Evolutionary conservation across 2,329 filamentous ascomycete genomes (phyloP).

Genomic region (Myotisia sp.): DNA sequence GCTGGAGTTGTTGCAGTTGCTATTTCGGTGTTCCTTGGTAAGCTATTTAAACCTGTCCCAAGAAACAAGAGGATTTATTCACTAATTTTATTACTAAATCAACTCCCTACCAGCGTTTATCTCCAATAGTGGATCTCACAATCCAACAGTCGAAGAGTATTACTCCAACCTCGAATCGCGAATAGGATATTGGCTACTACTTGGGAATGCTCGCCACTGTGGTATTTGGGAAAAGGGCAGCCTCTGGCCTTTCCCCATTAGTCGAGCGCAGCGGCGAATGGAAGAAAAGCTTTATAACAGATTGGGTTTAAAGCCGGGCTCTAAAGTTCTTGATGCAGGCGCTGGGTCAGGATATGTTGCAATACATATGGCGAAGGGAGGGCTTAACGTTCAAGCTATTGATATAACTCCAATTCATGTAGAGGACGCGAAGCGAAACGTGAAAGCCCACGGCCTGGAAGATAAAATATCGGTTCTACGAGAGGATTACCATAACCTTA

Average conservation of each 20-base stretch:
- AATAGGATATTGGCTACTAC: constrained; percentile 22
- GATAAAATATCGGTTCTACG: constrained; percentile 26
- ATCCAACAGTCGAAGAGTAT: constrained; percentile 2
- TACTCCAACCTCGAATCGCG: constrained; percentile 18
- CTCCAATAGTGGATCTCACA: not conserved
- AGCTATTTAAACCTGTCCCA: too few species aligned
- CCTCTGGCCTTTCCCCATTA: constrained; percentile 37
- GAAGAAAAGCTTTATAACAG: constrained; percentile 34
- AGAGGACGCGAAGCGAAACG: constrained; percentile 29
- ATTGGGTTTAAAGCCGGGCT: constrained; percentile 26
- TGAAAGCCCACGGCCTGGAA: constrained; percentile 22
- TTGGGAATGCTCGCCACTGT: constrained; percentile 39
- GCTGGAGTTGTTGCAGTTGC: too few species aligned
- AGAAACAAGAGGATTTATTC: too few species aligned
- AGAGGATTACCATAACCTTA: constrained; percentile 41
- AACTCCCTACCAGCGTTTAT: not conserved
- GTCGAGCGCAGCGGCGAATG: constrained; percentile 33
- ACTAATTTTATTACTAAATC: too few species aligned
- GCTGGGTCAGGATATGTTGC: constrained; percentile 40
- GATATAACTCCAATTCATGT: constrained; percentile 39
- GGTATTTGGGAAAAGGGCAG: constrained; percentile 36
- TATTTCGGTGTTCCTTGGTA: too few species aligned
- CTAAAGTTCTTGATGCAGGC: constrained; percentile 39
- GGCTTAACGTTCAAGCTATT: constrained; percentile 33
- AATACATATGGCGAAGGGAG: constrained; percentile 32